Evolutionary conservation across 2,329 filamentous ascomycete genomes (phyloP).

Genomic region (Rutstroemia sp.): DNA sequence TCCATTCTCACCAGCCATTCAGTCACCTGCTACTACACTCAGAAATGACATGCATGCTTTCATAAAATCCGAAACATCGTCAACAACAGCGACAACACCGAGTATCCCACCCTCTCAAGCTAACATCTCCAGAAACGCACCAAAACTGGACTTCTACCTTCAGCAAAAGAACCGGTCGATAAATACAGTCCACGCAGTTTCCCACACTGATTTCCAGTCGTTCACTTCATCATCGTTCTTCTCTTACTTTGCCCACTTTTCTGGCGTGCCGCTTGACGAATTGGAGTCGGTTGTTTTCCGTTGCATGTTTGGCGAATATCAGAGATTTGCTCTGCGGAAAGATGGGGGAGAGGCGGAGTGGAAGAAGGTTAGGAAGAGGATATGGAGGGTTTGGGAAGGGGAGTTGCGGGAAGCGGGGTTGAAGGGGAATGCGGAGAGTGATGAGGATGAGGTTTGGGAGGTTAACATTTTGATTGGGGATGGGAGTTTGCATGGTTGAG

Average conservation of each 20-base stretch:
- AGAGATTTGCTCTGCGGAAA: slow-evolving; percentile 2
- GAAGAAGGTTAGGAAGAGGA: slow-evolving; percentile 2
- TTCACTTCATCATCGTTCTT: background rate
- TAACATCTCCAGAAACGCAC: background rate
- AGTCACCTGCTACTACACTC: too few relatives aligned
- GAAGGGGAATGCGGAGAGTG: background rate
- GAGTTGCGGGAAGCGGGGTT: background rate
- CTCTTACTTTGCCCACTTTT: slow-evolving; percentile 1
- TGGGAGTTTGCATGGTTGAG: background rate
- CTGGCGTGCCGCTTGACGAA: background rate
- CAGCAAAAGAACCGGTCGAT: background rate
- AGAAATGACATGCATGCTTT: too few relatives aligned
- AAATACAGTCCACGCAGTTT: background rate
- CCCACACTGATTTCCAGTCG: background rate
- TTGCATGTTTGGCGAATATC: slow-evolving; percentile 8
- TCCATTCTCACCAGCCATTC: too few relatives aligned
- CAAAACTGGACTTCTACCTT: slow-evolving; percentile 7
- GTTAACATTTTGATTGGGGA: slow-evolving; percentile 6
- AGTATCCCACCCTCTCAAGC: too few relatives aligned
- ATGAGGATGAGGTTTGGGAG: background rate
- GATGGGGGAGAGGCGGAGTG: slow-evolving; percentile 3
- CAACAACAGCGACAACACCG: too few relatives aligned
- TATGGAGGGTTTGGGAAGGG: slow-evolving; percentile 4
- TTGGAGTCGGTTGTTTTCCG: slow-evolving; percentile 1
- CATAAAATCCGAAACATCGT: too few relatives aligned